These are phyloP conservation scores for Leucocoprinus leucothites DNA, from an alignment of 768 basidiomycete species.

Conservation along the genomic window DNA sequence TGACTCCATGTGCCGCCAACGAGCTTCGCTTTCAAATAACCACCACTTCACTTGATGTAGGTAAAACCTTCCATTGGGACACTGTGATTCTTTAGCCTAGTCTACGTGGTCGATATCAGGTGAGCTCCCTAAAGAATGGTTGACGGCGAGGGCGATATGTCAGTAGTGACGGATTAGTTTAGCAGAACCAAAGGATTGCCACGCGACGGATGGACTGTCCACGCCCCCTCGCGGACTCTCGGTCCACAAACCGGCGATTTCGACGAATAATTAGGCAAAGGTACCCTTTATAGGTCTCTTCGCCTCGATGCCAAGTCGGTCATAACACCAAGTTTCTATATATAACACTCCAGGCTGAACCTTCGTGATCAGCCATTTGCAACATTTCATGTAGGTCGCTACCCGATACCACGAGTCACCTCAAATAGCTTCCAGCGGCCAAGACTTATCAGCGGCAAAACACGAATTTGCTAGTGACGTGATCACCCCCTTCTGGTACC, in stretches of 20 bases:
- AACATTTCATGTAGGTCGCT: neutral
- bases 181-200: neutral
- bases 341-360: neutral
- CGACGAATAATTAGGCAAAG: neutral
- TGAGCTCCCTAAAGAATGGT: neutral
- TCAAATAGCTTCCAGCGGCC: neutral
- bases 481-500: slow-evolving; percentile 1
- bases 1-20: neutral
- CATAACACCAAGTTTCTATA: slow-evolving; percentile 1
- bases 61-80: neutral
- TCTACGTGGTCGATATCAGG: neutral
- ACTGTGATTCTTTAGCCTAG: neutral
- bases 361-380: neutral
- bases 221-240: neutral
- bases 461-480: neutral
- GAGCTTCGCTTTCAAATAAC: neutral
- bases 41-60: neutral
- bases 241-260: neutral
- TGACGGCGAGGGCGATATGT: too few species aligned
- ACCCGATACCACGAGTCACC: neutral
- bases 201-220: neutral
- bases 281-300: neutral
- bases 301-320: neutral
- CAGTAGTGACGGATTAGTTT: too few species aligned
- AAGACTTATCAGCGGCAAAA: neutral